These are phyloP conservation scores for Aspergillus awamori DNA, from an alignment of 2,329 filamentous ascomycete genomes.

Conservation along the genomic window DNA sequence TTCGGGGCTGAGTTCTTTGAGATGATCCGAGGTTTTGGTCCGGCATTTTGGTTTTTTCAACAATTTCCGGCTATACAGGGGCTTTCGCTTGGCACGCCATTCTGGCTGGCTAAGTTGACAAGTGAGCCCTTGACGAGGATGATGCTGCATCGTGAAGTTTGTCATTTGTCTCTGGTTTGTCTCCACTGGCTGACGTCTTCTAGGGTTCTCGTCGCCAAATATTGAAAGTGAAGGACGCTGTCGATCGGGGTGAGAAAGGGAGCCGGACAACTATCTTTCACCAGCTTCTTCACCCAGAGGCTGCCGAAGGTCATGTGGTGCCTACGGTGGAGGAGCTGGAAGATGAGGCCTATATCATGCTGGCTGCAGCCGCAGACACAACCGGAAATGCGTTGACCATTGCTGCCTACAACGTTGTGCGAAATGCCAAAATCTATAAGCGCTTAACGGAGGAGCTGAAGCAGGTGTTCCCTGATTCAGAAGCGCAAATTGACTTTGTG, in stretches of 20 bases:
- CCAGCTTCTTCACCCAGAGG: conserved; percentile 21
- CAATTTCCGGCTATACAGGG: conserved; percentile 24
- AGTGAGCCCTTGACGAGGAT: conserved; percentile 18
- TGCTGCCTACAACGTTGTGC: conserved; percentile 33
- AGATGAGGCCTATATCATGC: conserved; percentile 31
- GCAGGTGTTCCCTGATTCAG: conserved; percentile 33
- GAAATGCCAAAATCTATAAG: conserved; percentile 30
- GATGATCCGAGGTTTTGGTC: conserved; percentile 24
- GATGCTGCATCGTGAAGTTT: conserved; percentile 23
- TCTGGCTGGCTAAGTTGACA: conserved; percentile 21
- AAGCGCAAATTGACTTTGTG: conserved; percentile 27
- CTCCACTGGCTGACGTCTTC: background rate
- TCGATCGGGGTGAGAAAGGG: conserved; percentile 21
- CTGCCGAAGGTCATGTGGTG: conserved; percentile 21
- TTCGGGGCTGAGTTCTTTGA: conserved; percentile 26
- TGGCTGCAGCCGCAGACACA: conserved; percentile 38
- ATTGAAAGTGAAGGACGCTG: conserved; percentile 20
- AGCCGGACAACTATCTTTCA: conserved; percentile 28
- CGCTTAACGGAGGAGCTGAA: conserved; percentile 33
- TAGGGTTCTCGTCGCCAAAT: conserved; percentile 21
- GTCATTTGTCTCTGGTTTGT: background rate
- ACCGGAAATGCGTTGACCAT: conserved; percentile 40
- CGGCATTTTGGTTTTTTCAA: conserved; percentile 28
- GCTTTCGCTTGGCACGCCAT: conserved; percentile 19
- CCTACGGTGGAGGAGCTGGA: conserved; percentile 28